A percentile compares a stretch with the other conserved stretches of the same genome.
These are phyloP conservation scores for Tolypocladium paradoxum DNA, from an alignment of 2,329 filamentous ascomycete species.

Conservation along the genomic window DNA sequence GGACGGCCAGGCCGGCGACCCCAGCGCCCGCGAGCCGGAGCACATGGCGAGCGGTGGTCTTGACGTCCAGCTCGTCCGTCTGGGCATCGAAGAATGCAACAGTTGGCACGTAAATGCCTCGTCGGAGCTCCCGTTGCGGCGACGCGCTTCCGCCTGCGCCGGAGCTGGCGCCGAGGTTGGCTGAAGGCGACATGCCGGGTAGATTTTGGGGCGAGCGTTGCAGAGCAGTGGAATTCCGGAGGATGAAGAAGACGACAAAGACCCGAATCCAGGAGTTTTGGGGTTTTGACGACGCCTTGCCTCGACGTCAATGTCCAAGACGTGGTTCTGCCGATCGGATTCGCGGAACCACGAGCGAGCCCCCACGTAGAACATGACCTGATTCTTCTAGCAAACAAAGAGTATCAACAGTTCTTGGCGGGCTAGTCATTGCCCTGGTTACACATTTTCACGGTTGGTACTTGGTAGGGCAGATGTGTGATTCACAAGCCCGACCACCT, in stretches of 20 bases:
- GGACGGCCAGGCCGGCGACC: conserved; percentile 55
- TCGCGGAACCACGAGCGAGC: too few species aligned
- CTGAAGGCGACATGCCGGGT: background rate
- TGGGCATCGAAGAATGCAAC: conserved; percentile 48
- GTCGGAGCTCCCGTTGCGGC: background rate
- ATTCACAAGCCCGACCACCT: too few species aligned
- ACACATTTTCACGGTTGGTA: too few species aligned
- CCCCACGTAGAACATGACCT: background rate
- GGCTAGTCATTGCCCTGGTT: background rate
- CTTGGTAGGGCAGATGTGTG: too few species aligned
- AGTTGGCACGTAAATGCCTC: conserved; percentile 50
- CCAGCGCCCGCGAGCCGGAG: conserved; percentile 51
- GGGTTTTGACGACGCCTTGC: too few species aligned
- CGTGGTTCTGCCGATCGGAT: background rate
- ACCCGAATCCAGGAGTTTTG: background rate
- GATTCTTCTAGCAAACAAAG: background rate
- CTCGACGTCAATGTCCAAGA: background rate
- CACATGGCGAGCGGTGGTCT: conserved; percentile 38
- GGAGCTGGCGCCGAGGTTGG: background rate
- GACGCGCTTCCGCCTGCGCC: background rate
- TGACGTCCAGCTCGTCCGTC: conserved; percentile 50
- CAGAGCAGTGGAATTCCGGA: too few species aligned
- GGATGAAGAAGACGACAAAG: background rate
- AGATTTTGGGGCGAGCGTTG: background rate
- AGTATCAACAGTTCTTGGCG: background rate